Evolutionary conservation across 2,329 filamentous ascomycete species (phyloP).

Genomic region (Pseudogymnoascus sp.): DNA sequence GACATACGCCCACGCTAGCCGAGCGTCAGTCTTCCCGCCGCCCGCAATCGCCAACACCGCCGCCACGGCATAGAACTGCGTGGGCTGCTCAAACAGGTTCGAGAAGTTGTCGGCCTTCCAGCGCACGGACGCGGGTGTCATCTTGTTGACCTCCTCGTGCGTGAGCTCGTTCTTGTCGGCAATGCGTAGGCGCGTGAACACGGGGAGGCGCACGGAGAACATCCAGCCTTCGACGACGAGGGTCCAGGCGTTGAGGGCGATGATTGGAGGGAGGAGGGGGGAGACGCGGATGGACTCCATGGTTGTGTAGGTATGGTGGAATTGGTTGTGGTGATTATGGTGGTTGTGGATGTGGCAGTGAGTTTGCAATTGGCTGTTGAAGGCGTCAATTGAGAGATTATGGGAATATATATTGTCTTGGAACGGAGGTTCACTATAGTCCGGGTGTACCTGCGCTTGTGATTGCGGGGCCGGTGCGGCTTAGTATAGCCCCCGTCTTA

Average conservation of each 20-base stretch:
- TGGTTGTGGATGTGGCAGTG: not conserved
- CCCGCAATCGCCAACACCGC: constrained; percentile 28
- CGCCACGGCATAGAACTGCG: constrained; percentile 35
- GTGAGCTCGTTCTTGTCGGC: constrained; percentile 18
- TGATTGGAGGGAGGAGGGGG: constrained; percentile 23
- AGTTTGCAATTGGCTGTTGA: not conserved
- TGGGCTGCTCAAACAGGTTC: constrained; percentile 36
- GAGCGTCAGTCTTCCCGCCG: constrained; percentile 21
- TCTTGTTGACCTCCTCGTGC: constrained; percentile 21
- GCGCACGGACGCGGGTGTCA: constrained; percentile 23
- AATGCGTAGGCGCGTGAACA: constrained; percentile 26
- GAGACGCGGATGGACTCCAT: constrained; percentile 2
- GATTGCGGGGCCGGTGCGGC: not conserved
- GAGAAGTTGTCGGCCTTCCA: constrained; percentile 37
- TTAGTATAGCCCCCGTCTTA: not conserved
- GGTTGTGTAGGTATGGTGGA: not conserved
- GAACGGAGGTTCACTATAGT: not conserved
- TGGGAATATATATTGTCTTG: not conserved
- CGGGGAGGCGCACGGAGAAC: constrained; percentile 33
- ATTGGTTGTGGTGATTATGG: not conserved
- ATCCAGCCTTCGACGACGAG: constrained; percentile 35
- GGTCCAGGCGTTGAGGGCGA: constrained; percentile 33
- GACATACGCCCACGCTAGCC: constrained; percentile 36
- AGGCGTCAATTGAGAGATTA: not conserved
- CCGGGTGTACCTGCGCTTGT: not conserved